Conservation (phyloP, 306 rosid genomes). For the Datisca glomerata region DNA sequence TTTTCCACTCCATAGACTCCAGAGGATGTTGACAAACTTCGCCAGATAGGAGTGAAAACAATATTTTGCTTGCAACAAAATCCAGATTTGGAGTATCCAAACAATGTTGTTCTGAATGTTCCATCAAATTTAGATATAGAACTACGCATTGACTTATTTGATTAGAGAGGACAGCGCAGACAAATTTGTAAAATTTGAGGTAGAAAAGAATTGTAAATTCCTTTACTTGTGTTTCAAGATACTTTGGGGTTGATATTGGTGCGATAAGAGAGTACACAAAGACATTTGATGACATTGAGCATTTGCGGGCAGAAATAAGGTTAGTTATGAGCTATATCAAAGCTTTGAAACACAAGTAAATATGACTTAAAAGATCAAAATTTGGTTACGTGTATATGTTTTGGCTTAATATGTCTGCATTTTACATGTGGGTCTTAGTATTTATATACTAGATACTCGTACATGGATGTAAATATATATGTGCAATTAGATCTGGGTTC, state of each 20-base stretch:
- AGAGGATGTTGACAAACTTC: conserved; percentile 81
- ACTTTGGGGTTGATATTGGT: conserved; percentile 83
- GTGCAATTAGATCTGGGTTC: conserved; percentile 1
- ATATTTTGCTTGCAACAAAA: conserved; percentile 86
- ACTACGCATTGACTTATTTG: no score
- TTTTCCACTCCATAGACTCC: conserved; percentile 45
- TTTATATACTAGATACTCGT: no score
- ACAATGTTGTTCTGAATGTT: conserved; percentile 10
- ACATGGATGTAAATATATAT: neutral
- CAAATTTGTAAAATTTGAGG: conserved; percentile 2
- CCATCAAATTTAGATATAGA: neutral
- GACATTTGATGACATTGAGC: conserved; percentile 59
- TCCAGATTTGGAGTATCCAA: conserved; percentile 89
- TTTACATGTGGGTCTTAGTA: no score
- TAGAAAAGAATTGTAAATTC: conserved; percentile 17
- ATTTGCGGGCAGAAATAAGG: conserved; percentile 95
- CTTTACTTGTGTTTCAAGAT: conserved; percentile 41
- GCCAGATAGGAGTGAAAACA: conserved; percentile 79
- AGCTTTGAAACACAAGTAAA: no score
- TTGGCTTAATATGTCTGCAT: no score
- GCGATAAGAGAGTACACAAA: conserved; percentile 67
- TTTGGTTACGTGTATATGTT: no score
- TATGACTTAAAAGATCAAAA: no score
- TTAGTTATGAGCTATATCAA: no score
- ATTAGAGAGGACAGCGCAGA: no score